Percentiles rank a stretch among this genome's conserved stretches.
These are phyloP conservation scores for Bonia amplexicaulis DNA, from an alignment of 176 grass and related monocot genomes.

Conservation along the genomic window DNA sequence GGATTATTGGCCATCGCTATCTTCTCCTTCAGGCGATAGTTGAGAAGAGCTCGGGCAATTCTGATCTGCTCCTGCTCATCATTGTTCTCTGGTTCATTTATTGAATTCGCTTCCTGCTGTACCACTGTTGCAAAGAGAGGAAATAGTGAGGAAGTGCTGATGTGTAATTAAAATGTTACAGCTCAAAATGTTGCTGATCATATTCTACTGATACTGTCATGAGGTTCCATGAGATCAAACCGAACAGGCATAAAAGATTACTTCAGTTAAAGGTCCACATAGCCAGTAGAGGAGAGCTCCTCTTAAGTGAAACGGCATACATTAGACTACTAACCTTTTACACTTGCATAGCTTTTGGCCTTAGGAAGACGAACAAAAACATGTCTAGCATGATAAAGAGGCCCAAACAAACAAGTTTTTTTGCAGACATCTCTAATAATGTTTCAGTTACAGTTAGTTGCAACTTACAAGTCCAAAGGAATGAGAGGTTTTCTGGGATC, in stretches of 20 bases:
- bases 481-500: neutral
- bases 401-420: neutral
- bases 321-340: neutral
- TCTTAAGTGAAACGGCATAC: neutral
- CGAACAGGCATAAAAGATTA: neutral
- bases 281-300: neutral
- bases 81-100: slow-evolving; percentile 74
- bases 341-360: neutral
- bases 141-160: slow-evolving; percentile 31
- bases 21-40: slow-evolving; percentile 88
- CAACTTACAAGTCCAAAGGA: neutral
- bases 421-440: neutral
- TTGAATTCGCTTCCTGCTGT: slow-evolving; percentile 58
- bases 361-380: neutral
- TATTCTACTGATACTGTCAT: neutral
- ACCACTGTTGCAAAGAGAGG: slow-evolving; percentile 53
- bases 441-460: neutral
- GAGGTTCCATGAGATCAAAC: neutral
- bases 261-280: neutral
- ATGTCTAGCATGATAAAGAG: neutral
- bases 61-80: slow-evolving; percentile 97
- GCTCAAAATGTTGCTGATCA: neutral
- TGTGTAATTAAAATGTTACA: slow-evolving; percentile 3
- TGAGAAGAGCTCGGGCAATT: slow-evolving; percentile 91
- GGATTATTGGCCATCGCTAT: slow-evolving; percentile 91